Percentiles rank a stretch among this genome's conserved stretches.
Conservation (phyloP, 2,329 filamentous ascomycete species). For the Phialophora macrospora region DNA sequence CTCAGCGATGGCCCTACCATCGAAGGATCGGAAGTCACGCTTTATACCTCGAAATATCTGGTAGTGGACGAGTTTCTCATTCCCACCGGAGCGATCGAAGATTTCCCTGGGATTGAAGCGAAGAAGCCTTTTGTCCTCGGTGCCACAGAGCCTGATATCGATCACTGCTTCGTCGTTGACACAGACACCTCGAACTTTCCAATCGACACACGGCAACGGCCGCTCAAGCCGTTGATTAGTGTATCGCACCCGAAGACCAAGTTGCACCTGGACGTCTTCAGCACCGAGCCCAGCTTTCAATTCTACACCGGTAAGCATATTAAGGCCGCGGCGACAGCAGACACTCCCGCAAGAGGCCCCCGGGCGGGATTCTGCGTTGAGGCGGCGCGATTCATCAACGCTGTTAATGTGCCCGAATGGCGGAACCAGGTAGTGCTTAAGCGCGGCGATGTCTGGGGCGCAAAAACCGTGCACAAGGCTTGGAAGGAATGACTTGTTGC, state of each 20-base stretch:
- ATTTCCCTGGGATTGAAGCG: constrained; percentile 66
- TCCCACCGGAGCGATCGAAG: constrained; percentile 71
- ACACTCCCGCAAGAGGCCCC: constrained; percentile 65
- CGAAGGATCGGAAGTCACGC: constrained; percentile 64
- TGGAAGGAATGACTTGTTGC: constrained; percentile 64
- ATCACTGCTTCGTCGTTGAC: constrained; percentile 87
- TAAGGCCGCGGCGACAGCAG: constrained; percentile 68
- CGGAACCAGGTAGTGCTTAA: constrained; percentile 77
- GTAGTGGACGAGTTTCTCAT: constrained; percentile 75
- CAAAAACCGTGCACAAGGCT: constrained; percentile 78
- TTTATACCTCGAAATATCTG: constrained; percentile 69
- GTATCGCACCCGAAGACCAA: constrained; percentile 75
- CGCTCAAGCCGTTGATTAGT: constrained; percentile 69
- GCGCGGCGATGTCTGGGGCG: constrained; percentile 83
- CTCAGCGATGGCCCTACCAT: constrained; percentile 64
- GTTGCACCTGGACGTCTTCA: constrained; percentile 82
- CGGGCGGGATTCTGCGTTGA: constrained; percentile 89
- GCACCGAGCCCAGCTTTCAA: constrained; percentile 95
- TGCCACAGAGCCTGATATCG: constrained; percentile 73
- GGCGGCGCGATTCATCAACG: constrained; percentile 88
- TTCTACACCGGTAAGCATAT: constrained; percentile 93
- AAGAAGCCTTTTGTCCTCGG: constrained; percentile 73
- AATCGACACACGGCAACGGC: constrained; percentile 67
- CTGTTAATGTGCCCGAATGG: constrained; percentile 80
- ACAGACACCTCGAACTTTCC: constrained; percentile 63